phyloP scores from a whole-genome alignment of 345 rosid species.

The Capsella bursapastoris region DNA sequence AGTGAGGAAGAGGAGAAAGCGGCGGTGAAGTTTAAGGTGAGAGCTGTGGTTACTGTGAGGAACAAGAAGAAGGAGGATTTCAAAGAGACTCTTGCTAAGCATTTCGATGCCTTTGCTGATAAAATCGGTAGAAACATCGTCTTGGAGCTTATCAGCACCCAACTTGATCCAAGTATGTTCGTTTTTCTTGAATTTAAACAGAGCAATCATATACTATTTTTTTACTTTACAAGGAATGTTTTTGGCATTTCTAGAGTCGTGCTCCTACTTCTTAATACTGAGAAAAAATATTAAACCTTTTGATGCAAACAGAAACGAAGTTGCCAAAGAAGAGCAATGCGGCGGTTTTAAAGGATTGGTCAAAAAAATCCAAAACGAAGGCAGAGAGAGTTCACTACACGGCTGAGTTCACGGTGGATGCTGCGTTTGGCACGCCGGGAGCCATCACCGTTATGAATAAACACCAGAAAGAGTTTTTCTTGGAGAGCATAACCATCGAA shows the following conservation, averaged over 20 bases:
- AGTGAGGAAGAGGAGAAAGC: slow-evolving; percentile 44
- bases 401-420: slow-evolving; percentile 79
- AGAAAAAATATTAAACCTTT: not conserved
- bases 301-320: slow-evolving; percentile 57
- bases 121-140: slow-evolving; percentile 77
- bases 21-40: slow-evolving; percentile 65
- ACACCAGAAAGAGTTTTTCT: slow-evolving; percentile 85
- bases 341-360: slow-evolving; percentile 80
- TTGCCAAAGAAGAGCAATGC: slow-evolving; percentile 74
- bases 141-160: slow-evolving; percentile 78
- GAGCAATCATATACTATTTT: not conserved
- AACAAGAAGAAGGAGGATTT: slow-evolving; percentile 81
- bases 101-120: slow-evolving; percentile 69
- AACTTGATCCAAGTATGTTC: slow-evolving; percentile 82
- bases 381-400: slow-evolving; percentile 85
- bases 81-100: slow-evolving; percentile 69
- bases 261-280: not conserved
- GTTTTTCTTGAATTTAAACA: not conserved
- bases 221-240: no score
- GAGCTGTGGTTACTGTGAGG: slow-evolving; percentile 74
- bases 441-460: slow-evolving; percentile 81
- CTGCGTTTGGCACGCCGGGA: slow-evolving; percentile 82
- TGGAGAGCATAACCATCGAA: slow-evolving; percentile 83
- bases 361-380: slow-evolving; percentile 71
- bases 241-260: no score